phyloP scores from a whole-genome alignment of 2,329 filamentous ascomycete species.

The Colletotrichum salicis region DNA sequence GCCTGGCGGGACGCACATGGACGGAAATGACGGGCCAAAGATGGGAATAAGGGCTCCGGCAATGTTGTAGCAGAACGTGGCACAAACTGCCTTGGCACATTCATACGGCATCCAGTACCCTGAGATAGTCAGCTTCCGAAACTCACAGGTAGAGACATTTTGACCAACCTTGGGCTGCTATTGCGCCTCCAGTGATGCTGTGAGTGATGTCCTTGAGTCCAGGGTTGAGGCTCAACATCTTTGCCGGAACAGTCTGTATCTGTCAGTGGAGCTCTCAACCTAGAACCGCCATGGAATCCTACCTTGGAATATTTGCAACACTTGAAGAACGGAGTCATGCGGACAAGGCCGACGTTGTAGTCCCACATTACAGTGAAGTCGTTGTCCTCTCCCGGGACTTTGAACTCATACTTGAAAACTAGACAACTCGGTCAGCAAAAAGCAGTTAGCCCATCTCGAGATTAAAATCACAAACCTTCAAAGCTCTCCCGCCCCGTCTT shows the following conservation, averaged over 20 bases:
- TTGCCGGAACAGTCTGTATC: constrained; percentile 83
- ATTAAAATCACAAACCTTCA: constrained; percentile 70
- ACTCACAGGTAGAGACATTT: constrained; percentile 12
- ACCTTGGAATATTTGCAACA: constrained; percentile 87
- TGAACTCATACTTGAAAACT: constrained; percentile 90
- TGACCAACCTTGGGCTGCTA: constrained; percentile 84
- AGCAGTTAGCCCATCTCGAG: neutral
- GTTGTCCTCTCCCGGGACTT: constrained; percentile 71
- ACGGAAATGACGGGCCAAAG: constrained; percentile 85
- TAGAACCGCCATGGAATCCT: neutral
- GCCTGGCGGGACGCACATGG: constrained; percentile 73
- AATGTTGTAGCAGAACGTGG: constrained; percentile 89
- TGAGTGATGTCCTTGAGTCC: constrained; percentile 90
- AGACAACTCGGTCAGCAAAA: constrained; percentile 23
- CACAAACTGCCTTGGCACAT: constrained; percentile 86
- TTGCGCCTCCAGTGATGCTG: constrained; percentile 92
- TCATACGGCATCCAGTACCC: constrained; percentile 97
- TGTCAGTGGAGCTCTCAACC: neutral
- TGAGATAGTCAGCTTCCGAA: constrained; percentile 47
- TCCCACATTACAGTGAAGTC: constrained; percentile 93
- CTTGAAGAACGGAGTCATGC: constrained; percentile 96
- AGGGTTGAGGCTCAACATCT: constrained; percentile 80
- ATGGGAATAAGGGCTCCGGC: constrained; percentile 88
- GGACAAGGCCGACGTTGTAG: constrained; percentile 92
- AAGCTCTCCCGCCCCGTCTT: constrained; percentile 91